These are phyloP conservation scores for Geosmithia morbida DNA, from an alignment of 2,329 filamentous ascomycete genomes.

Conservation along the genomic window DNA sequence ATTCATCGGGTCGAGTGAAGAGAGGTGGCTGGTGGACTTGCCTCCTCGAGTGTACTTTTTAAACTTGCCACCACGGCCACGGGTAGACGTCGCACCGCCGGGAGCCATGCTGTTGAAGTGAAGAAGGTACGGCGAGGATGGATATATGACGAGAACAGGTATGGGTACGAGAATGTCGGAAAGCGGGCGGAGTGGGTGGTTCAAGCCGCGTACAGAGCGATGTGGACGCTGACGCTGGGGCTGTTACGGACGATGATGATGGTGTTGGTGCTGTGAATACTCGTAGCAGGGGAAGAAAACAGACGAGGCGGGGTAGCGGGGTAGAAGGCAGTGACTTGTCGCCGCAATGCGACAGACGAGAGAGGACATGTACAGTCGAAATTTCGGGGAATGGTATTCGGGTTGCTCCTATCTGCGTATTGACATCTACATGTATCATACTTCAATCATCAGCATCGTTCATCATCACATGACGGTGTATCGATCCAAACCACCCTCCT, in stretches of 20 bases:
- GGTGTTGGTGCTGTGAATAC: conserved; percentile 2
- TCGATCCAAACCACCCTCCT: no score
- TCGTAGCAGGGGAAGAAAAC: neutral
- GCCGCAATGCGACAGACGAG: conserved; percentile 1
- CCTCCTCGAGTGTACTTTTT: conserved; percentile 88
- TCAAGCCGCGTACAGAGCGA: conserved; percentile 1
- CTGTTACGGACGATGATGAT: conserved; percentile 3
- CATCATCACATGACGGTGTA: no score
- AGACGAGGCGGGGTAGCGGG: conserved; percentile 20
- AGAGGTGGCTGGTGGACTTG: conserved; percentile 22
- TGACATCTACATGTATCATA: no score
- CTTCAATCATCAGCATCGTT: no score
- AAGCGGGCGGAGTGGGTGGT: neutral
- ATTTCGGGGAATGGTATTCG: no score
- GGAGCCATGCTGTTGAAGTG: conserved; percentile 36
- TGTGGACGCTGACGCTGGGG: conserved; percentile 5
- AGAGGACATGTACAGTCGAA: no score
- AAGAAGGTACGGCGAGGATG: no score
- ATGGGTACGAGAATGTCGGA: neutral
- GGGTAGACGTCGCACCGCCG: conserved; percentile 31
- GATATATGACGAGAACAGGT: neutral
- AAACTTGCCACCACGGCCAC: conserved; percentile 86
- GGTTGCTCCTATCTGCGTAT: no score
- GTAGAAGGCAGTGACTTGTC: conserved; percentile 8
- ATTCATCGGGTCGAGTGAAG: neutral